These are phyloP conservation scores for Pseudogymnoascus sp. DNA, from an alignment of 2,329 filamentous ascomycete genomes.

Conservation along the genomic window DNA sequence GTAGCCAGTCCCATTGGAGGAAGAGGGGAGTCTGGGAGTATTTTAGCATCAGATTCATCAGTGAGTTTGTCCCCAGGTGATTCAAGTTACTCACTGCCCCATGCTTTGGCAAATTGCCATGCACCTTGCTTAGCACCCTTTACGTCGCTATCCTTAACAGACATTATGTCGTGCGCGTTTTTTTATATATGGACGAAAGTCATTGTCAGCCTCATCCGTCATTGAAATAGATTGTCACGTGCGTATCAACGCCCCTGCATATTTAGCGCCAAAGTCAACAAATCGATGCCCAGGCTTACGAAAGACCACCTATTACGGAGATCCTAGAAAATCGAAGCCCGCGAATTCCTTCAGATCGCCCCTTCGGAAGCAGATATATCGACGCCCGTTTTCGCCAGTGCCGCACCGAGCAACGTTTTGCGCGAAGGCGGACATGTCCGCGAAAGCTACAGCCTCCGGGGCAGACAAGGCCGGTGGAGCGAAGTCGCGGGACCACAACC, in stretches of 20 bases:
- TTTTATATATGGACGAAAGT: constrained; percentile 2
- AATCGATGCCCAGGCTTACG: constrained; percentile 4
- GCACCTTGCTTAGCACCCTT: constrained; percentile 31
- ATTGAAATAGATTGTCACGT: constrained; percentile 2
- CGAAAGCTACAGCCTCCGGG: constrained; percentile 34
- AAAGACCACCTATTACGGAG: constrained; percentile 8
- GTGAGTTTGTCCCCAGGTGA: neutral
- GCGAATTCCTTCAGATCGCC: constrained; percentile 9
- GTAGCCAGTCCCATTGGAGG: constrained; percentile 58
- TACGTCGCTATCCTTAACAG: constrained; percentile 17
- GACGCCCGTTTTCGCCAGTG: neutral
- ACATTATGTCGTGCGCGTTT: constrained; percentile 16
- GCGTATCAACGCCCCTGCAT: constrained; percentile 6
- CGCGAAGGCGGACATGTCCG: constrained; percentile 8
- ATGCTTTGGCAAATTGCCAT: constrained; percentile 38
- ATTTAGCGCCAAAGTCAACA: constrained; percentile 6
- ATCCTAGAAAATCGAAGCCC: neutral
- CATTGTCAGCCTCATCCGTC: constrained; percentile 6
- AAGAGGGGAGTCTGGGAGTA: constrained; percentile 48
- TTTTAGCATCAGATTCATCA: constrained; percentile 10
- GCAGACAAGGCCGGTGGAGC: constrained; percentile 31
- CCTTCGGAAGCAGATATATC: neutral
- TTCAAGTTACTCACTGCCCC: constrained; percentile 38
- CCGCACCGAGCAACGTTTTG: constrained; percentile 2
- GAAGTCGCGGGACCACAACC: constrained; percentile 42